phyloP scores from a whole-genome alignment of 768 basidiomycete genomes.

The Rhodotorula taiwanensis region DNA sequence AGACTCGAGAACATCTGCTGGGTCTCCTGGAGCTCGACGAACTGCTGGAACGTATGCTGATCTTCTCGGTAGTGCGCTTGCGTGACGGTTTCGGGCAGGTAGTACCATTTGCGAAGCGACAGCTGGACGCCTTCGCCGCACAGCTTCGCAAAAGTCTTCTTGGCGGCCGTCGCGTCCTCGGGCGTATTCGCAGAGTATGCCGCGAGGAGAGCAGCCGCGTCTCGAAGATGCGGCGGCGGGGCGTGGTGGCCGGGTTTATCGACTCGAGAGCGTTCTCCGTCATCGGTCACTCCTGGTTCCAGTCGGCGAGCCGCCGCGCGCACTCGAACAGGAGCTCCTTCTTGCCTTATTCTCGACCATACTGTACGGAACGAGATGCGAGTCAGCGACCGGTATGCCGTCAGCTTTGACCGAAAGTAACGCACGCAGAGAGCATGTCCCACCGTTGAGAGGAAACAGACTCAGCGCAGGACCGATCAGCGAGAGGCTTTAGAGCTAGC shows the following conservation, averaged over 20 bases:
- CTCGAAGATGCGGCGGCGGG: constrained; percentile 94
- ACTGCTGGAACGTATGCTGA: constrained; percentile 96
- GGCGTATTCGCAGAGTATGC: constrained; percentile 42
- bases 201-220: constrained; percentile 86
- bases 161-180: constrained; percentile 32
- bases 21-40: constrained; percentile 94
- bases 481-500: neutral
- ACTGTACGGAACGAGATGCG: constrained; percentile 1
- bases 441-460: constrained; percentile 51
- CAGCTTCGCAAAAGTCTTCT: constrained; percentile 70
- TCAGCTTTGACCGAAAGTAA: neutral
- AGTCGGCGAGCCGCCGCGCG: constrained; percentile 87
- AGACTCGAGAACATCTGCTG: constrained; percentile 82
- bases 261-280: constrained; percentile 71
- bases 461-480: neutral
- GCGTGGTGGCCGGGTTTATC: constrained; percentile 80
- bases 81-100: constrained; percentile 75
- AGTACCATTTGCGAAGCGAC: constrained; percentile 90
- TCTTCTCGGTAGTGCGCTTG: constrained; percentile 86
- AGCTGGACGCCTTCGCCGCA: constrained; percentile 96
- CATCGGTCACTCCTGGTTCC: constrained; percentile 61
- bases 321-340: constrained; percentile 88
- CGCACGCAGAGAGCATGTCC: constrained; percentile 76
- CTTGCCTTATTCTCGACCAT: constrained; percentile 81
- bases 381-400: neutral